Base-by-base conservation (phyloP, 2,329 filamentous ascomycete genomes). In the Pleurostoma richardsiae region DNA sequence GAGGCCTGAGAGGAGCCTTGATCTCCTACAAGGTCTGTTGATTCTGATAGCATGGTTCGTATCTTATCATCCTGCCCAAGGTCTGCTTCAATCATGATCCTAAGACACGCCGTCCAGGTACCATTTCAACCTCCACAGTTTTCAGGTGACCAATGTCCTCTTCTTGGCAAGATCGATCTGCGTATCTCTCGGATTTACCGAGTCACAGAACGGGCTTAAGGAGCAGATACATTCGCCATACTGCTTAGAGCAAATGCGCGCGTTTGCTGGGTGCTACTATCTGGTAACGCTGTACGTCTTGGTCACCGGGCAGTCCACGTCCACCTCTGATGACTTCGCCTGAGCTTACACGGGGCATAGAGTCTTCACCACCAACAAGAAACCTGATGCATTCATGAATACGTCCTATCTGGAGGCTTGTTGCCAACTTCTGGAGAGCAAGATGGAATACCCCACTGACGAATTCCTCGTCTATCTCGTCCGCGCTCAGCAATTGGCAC, bases 181-280 rank as follows among this genome's bases (percentile, higher is more conserved):
- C 44, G 58, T 70, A 4, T 69, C 64, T 36, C 56, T 76, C 7
- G 67, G 64, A 6, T 65, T 68, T 51, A 54, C 57, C 41, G 62
- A 71, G 42, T 53, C 57, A 1, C 55, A 58, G 38, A 51, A 48
- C 27, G 46, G 42, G 3, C 45, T 45, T 10, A 49, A 47, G 19
- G 45, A 55, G 10, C 56, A 53, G 29, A 62, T 60, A 19, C 52
- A 56, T 11, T 47, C 47, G 4, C 52, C 58, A 5, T 49, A 49
- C 19, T 60, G 59, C 27, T 52, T 76, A 7, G 71, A 77, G 46
- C 58, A 68, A 41, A 67, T 76, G 59, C 64, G 75, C 40, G 71
- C 73, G 0, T 76, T 73, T 54, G 66, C 67, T 1, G 74, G 72
- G 3, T 72, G 70, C 4, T 79, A 75, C 48, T 78, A 77, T 46